Evolutionary conservation across 2,329 filamentous ascomycete species (phyloP), one percentile per base, ranked within the genome.

Genomic region (Nothopassalora personata): DNA sequence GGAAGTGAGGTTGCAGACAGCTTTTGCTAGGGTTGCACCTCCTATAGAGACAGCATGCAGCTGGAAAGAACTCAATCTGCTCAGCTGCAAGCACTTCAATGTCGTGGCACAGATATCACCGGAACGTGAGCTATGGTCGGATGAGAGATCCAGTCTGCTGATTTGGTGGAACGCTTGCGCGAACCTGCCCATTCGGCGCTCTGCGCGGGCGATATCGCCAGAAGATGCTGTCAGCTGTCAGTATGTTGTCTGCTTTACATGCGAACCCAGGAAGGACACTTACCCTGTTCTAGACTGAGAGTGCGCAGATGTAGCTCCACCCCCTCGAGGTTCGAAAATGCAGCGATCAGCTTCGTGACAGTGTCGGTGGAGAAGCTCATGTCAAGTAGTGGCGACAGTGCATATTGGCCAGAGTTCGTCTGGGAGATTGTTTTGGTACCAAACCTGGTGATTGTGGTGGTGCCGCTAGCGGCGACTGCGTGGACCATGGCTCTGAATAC

Each of bases 381-480:
- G 30, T 65, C 64, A 13, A 54, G 52, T 1, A 48, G 49, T 9
- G 62, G 60, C n/a, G 61, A 60, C 46, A 64, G 19, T 31, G 46
- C 53, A 48, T 48, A 48, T 30, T n/a, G 18, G 9, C 19, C 46
- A 23, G 19, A n/a, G 46, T 18, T 30, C 7, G 27, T 1, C 46
- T 48, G 8, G 6, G 46, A 27, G 7, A 48, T 48, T 8, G 46
- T 10, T 31, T 59, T 48, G 7, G 60, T 66, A 28, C 59, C 53
- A 10, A 67, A 46, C 10, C 30, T 39, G 15, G 49, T 63, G 51
- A 67, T 28, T 3, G 64, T 62, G 11, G 43, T 54, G 27, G 58
- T 56, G 10, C 64, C 65, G 48, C 60, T 63, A 11, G 61, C 51
- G 4, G 62, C 64, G 28, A 69, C 49, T 15, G 67, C 60, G 13